Conservation (phyloP, 495 filamentous ascomycete species). For the Penicillium herquei region DNA sequence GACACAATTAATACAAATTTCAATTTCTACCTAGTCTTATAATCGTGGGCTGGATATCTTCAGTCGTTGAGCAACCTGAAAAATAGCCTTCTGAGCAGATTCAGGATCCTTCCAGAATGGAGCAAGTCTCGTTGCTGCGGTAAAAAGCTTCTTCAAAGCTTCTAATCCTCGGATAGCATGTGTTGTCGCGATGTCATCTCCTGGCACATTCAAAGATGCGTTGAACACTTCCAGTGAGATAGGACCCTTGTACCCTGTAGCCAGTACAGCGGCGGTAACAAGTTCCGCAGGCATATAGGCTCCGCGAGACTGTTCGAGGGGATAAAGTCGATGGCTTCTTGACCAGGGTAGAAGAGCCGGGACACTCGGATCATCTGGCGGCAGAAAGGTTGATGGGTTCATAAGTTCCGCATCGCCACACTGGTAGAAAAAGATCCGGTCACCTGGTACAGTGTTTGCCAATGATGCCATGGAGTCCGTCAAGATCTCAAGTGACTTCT, state of each 20-base stretch:
- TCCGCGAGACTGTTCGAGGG: conserved; percentile 45
- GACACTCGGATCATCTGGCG: conserved; percentile 18
- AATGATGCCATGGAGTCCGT: conserved; percentile 43
- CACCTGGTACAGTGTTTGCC: conserved; percentile 50
- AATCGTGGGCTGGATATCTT: background rate
- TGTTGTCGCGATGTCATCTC: conserved; percentile 7
- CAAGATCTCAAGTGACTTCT: conserved; percentile 25
- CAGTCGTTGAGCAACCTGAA: conserved; percentile 4
- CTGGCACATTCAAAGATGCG: conserved; percentile 22
- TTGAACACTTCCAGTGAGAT: conserved; percentile 66
- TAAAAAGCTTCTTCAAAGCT: conserved; percentile 14
- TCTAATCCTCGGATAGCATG: conserved; percentile 29
- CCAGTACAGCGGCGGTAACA: conserved; percentile 59
- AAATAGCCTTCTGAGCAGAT: conserved; percentile 2
- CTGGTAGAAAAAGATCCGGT: conserved; percentile 71
- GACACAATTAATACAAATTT: background rate
- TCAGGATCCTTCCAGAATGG: conserved; percentile 24
- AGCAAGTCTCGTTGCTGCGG: conserved; percentile 11
- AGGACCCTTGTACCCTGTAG: conserved; percentile 61
- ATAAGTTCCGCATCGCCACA: conserved; percentile 63
- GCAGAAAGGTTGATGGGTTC: conserved; percentile 36
- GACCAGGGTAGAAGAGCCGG: conserved; percentile 35
- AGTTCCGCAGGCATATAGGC: conserved; percentile 63
- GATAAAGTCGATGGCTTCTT: conserved; percentile 49
- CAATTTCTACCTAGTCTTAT: background rate